Conservation (phyloP, 306 rosid species). For the Corylus avellana region DNA sequence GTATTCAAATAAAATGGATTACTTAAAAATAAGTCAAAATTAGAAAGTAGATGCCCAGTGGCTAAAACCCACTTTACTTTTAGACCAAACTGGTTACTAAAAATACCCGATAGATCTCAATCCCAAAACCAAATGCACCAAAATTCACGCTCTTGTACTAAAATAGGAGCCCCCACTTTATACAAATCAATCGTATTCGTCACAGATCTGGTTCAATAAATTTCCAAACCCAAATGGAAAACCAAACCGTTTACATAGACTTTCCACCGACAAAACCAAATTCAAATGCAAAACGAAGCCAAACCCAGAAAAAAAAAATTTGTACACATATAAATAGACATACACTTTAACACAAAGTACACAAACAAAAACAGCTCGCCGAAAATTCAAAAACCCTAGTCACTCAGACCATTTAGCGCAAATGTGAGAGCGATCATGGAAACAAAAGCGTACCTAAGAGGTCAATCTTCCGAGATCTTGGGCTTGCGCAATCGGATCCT, state of each 20-base stretch:
- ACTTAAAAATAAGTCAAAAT: conserved; percentile 15
- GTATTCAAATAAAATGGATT: not conserved
- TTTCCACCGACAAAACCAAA: conserved; percentile 38
- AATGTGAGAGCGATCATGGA: conserved; percentile 58
- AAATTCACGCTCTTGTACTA: conserved; percentile 28
- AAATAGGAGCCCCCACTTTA: conserved; percentile 46
- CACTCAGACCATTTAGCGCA: conserved; percentile 21
- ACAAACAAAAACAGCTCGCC: conserved; percentile 35
- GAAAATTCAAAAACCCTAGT: conserved; percentile 32
- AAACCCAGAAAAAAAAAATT: conserved; percentile 30
- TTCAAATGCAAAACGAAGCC: conserved; percentile 43
- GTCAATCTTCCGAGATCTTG: conserved; percentile 61
- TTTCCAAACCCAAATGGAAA: conserved; percentile 39
- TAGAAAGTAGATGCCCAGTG: conserved; percentile 31
- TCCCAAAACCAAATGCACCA: conserved; percentile 30
- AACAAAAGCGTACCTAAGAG: conserved; percentile 37
- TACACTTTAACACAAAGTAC: conserved; percentile 30
- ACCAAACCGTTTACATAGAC: conserved; percentile 20
- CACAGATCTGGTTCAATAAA: conserved; percentile 71
- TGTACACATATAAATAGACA: conserved; percentile 1
- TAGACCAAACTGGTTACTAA: conserved; percentile 26
- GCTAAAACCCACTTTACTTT: conserved; percentile 43
- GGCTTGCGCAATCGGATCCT: conserved; percentile 58
- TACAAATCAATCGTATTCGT: conserved; percentile 30
- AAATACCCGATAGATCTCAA: conserved; percentile 59